A percentile compares a stretch with the other conserved stretches of the same genome.
Conservation (phyloP, 345 rosid genomes). For the Hypericum perforatum region DNA sequence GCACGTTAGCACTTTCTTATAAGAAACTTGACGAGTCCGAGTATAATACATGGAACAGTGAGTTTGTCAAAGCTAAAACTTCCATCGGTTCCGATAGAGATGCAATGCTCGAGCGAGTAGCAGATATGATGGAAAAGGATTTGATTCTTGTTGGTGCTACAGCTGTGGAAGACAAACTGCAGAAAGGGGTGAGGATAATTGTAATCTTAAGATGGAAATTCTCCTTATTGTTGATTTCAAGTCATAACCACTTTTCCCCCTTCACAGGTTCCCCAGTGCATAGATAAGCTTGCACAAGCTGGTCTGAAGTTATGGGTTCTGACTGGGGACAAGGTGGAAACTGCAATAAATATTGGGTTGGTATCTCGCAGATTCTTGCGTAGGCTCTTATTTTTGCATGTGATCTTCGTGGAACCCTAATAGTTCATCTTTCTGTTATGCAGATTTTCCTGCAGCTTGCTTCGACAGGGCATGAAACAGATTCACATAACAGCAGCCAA, state of each 20-base stretch:
- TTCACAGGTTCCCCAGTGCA: constrained; percentile 72
- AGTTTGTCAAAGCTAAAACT: constrained; percentile 50
- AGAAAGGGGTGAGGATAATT: constrained; percentile 47
- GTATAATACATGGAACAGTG: constrained; percentile 42
- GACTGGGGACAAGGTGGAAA: constrained; percentile 82
- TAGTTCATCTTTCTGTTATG: constrained; percentile 7
- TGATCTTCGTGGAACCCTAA: not conserved
- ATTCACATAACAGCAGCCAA: constrained; percentile 30
- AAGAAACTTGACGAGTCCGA: constrained; percentile 34
- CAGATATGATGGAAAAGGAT: constrained; percentile 65
- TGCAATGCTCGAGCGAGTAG: constrained; percentile 48
- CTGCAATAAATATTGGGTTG: constrained; percentile 78
- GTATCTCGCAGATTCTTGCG: not conserved
- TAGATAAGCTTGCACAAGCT: constrained; percentile 85
- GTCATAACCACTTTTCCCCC: not conserved
- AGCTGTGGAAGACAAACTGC: constrained; percentile 80
- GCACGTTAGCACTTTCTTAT: constrained; percentile 67
- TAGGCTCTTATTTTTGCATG: constrained; percentile 1
- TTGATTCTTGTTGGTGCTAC: constrained; percentile 54
- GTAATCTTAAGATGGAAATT: no score
- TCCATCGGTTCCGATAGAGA: constrained; percentile 62
- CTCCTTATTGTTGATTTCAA: no score
- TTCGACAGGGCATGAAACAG: constrained; percentile 68
- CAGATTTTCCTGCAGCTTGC: constrained; percentile 80
- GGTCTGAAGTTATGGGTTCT: constrained; percentile 81